Evolutionary conservation across 139 green algal species (phyloP).

Genomic region (Desmodesmus armatus): DNA sequence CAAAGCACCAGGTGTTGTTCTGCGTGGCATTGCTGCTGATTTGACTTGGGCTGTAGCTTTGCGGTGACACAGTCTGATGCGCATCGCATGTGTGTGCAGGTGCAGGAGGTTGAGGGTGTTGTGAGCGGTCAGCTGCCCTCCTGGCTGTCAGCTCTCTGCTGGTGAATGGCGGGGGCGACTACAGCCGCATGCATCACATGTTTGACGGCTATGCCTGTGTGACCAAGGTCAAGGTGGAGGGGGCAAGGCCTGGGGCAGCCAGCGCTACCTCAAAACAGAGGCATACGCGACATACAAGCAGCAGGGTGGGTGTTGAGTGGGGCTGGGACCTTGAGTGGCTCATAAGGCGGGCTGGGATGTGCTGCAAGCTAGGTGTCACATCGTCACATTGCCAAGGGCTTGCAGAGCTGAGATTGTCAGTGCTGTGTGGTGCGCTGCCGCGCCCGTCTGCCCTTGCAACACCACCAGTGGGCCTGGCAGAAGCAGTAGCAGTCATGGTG

Average conservation of each 20-base stretch:
- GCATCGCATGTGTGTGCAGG: neutral
- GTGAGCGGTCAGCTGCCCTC: constrained; percentile 57
- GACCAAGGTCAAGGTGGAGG: constrained; percentile 61
- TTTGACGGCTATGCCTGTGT: constrained; percentile 86
- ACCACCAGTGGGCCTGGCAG: no score
- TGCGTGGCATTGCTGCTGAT: neutral
- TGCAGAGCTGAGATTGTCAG: no score
- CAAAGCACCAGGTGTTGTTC: no score
- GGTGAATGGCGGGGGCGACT: constrained; percentile 70
- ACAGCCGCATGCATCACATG: constrained; percentile 71
- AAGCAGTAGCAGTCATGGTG: no score
- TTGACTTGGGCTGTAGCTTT: neutral
- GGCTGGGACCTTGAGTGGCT: no score
- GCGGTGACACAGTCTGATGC: neutral
- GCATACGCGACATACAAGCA: constrained; percentile 48
- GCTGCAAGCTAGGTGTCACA: no score
- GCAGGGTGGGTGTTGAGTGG: constrained; percentile 23
- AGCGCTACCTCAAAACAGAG: constrained; percentile 60
- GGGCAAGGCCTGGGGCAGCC: constrained; percentile 40
- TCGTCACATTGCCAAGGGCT: no score
- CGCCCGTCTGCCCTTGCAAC: no score
- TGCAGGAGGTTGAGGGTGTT: constrained; percentile 35
- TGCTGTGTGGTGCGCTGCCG: no score
- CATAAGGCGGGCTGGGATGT: no score
- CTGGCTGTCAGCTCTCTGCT: constrained; percentile 70